These are phyloP conservation scores for Aspergillus neotritici DNA, from an alignment of 2,329 filamentous ascomycete species.

Conservation along the genomic window DNA sequence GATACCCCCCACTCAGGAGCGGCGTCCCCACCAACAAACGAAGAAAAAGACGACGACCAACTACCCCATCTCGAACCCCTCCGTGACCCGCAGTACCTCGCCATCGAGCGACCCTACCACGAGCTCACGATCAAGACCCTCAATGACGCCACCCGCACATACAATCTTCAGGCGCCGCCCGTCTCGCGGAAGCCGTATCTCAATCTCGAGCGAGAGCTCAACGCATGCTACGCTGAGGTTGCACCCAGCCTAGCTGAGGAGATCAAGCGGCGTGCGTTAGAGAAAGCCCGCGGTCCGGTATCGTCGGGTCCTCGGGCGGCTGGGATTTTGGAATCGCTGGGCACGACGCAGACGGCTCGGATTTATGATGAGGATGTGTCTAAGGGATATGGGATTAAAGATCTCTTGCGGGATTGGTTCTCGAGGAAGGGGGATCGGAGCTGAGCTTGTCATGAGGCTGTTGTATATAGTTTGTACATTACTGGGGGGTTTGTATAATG, in stretches of 20 bases:
- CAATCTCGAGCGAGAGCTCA: conserved; percentile 73
- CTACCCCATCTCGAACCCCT: conserved; percentile 56
- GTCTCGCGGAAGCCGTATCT: conserved; percentile 92
- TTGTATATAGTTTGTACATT: conserved; percentile 2
- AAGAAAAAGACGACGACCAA: conserved; percentile 12
- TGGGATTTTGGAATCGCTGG: conserved; percentile 59
- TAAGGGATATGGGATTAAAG: conserved; percentile 72
- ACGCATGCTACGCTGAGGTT: conserved; percentile 76
- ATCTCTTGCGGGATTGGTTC: conserved; percentile 85
- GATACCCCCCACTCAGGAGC: conserved; percentile 3
- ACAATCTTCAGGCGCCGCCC: conserved; percentile 91
- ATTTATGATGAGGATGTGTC: conserved; percentile 70
- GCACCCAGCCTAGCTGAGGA: conserved; percentile 68
- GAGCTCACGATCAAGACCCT: conserved; percentile 69
- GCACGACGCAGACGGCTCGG: conserved; percentile 42
- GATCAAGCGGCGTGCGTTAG: conserved; percentile 63
- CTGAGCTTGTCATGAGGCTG: conserved; percentile 1
- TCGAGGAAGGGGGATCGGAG: conserved; percentile 20
- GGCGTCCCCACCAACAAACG: not conserved
- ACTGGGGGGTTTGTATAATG: conserved; percentile 5
- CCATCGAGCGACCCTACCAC: conserved; percentile 67
- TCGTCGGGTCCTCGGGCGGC: conserved; percentile 27
- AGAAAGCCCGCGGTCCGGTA: conserved; percentile 37
- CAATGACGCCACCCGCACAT: conserved; percentile 74
- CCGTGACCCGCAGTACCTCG: conserved; percentile 71